Percentiles rank a stretch among this genome's conserved stretches.
Conservation (phyloP, 202 grass and related monocot species). For the Cymbopogon flexuosus region DNA sequence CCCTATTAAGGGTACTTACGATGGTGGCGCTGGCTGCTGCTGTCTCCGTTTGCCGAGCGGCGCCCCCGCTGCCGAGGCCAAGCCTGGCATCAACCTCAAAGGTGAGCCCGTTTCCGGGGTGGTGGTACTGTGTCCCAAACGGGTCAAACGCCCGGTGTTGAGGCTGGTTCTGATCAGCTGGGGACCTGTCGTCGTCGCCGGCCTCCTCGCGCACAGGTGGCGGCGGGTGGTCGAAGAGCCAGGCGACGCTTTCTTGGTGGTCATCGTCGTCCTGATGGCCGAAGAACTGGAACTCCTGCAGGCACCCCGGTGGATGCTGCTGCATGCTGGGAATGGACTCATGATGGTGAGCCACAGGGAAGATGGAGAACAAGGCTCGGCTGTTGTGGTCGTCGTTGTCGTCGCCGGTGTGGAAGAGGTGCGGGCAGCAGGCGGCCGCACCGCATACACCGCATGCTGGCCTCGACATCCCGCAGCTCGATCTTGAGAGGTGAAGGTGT, state of each 20-base stretch:
- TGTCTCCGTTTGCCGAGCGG: neutral
- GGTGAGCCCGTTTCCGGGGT: conserved; percentile 19
- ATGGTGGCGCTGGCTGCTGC: conserved; percentile 39
- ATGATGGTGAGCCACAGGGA: conserved; percentile 5
- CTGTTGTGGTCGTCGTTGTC: conserved; percentile 28
- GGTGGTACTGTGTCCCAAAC: too few relatives aligned
- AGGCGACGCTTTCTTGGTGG: conserved; percentile 35
- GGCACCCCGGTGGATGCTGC: neutral
- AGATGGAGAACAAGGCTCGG: neutral
- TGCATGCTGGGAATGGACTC: neutral
- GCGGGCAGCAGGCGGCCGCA: neutral
- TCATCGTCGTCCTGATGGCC: conserved; percentile 23
- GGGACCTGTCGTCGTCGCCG: neutral
- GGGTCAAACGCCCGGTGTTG: neutral
- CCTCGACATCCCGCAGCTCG: neutral
- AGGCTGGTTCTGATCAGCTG: neutral
- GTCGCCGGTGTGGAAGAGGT: neutral
- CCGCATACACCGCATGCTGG: conserved; percentile 34
- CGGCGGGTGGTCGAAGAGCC: conserved; percentile 53
- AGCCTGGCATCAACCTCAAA: conserved; percentile 36
- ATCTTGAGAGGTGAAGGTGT: neutral
- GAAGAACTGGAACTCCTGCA: conserved; percentile 75
- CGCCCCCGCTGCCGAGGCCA: neutral
- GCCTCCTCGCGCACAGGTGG: neutral
- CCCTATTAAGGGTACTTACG: conserved; percentile 53